Conservation (phyloP, 345 rosid species). For the Lepidium aucheri region DNA sequence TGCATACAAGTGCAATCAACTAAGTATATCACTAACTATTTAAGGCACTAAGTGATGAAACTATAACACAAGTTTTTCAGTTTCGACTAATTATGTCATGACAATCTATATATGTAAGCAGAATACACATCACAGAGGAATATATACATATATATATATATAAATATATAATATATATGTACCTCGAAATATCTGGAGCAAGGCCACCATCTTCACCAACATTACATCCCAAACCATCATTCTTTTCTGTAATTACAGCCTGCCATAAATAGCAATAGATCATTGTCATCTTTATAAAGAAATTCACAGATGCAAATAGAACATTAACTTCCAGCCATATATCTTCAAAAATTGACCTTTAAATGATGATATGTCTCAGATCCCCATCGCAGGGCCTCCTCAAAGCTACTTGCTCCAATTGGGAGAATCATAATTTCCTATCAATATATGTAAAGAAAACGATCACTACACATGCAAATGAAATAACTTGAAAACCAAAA, state of each 20-base stretch:
- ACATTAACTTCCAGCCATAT: constrained; percentile 7
- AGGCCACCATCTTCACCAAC: constrained; percentile 96
- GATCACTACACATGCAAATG: background rate
- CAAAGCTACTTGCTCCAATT: constrained; percentile 77
- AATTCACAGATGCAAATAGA: background rate
- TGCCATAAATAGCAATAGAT: constrained; percentile 36
- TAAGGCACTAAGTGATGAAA: constrained; percentile 1
- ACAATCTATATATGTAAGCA: background rate
- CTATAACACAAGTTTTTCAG: background rate
- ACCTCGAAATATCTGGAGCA: constrained; percentile 89
- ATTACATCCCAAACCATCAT: constrained; percentile 68
- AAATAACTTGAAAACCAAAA: background rate
- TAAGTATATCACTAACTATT: background rate
- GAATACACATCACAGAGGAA: constrained; percentile 10
- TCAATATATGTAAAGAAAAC: constrained; percentile 10
- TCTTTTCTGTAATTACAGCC: constrained; percentile 86
- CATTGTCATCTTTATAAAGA: constrained; percentile 1
- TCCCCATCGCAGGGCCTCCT: constrained; percentile 96
- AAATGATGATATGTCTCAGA: constrained; percentile 93
- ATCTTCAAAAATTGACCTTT: constrained; percentile 50
- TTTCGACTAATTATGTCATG: background rate
- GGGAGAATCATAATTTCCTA: constrained; percentile 96
- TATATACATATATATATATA: no score
- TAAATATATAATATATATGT: constrained; percentile 13
- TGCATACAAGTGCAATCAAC: constrained; percentile 31